phyloP scores from a whole-genome alignment of 2,329 filamentous ascomycete species.

The Colletotrichum phormii region DNA sequence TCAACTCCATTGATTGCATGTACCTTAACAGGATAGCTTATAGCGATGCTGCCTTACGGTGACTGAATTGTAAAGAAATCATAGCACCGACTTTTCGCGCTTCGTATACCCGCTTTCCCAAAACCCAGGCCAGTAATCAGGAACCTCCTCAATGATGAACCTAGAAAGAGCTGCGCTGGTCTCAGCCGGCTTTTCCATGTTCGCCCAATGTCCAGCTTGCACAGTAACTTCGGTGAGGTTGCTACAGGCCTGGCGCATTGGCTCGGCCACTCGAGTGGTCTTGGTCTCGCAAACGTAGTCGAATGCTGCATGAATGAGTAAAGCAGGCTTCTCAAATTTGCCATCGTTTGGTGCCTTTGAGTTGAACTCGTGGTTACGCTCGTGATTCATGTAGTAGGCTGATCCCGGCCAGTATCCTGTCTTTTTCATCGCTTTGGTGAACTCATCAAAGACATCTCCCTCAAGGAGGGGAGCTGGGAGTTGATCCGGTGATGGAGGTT shows the following conservation, averaged over 20 bases:
- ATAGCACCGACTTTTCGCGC: not conserved
- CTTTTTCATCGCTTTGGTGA: slow-evolving; percentile 93
- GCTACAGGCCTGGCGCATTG: slow-evolving; percentile 47
- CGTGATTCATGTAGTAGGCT: slow-evolving; percentile 54
- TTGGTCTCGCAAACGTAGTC: slow-evolving; percentile 52
- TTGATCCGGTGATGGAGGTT: slow-evolving; percentile 18
- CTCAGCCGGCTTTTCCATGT: slow-evolving; percentile 43
- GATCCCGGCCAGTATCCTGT: slow-evolving; percentile 70
- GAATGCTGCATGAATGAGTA: slow-evolving; percentile 49
- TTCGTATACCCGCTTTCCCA: slow-evolving; percentile 13
- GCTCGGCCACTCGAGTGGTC: slow-evolving; percentile 47
- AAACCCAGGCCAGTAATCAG: slow-evolving; percentile 26
- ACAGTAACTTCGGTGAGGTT: slow-evolving; percentile 52
- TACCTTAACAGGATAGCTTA: no score
- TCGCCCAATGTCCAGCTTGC: slow-evolving; percentile 49
- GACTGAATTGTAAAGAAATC: not conserved
- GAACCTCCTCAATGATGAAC: slow-evolving; percentile 41
- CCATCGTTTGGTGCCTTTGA: slow-evolving; percentile 42
- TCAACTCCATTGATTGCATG: no score
- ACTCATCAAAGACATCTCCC: slow-evolving; percentile 71
- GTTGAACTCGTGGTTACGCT: slow-evolving; percentile 53
- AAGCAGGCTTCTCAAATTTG: slow-evolving; percentile 48
- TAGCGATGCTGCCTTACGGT: no score
- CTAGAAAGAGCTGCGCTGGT: slow-evolving; percentile 41
- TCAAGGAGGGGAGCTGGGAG: not conserved